These are phyloP conservation scores for Pichia eremophila DNA, from an alignment of 805 yeast genomes.

Conservation along the genomic window DNA sequence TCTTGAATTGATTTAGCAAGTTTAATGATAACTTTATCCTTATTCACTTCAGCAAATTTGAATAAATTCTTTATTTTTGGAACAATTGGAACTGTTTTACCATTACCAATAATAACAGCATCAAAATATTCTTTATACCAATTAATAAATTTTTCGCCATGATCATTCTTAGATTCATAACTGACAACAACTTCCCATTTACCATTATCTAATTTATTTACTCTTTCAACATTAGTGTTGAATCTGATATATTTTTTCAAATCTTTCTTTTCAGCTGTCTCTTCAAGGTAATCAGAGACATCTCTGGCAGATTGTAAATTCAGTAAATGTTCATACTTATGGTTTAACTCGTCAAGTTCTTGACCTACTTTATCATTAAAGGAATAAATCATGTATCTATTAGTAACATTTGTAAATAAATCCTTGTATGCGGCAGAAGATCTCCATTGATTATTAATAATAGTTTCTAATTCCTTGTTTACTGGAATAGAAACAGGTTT, in stretches of 20 bases:
- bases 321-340: conserved; percentile 8
- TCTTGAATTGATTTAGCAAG: conserved; percentile 49
- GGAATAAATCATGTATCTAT: conserved; percentile 31
- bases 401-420: conserved; percentile 35
- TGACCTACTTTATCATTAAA: conserved; percentile 17
- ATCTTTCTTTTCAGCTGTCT: conserved; percentile 15
- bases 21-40: conserved; percentile 34
- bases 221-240: conserved; percentile 33
- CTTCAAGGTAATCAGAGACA: conserved; percentile 12
- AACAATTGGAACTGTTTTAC: conserved; percentile 50
- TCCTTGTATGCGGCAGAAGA: conserved; percentile 29
- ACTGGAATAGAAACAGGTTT: conserved; percentile 21
- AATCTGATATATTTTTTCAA: conserved; percentile 29
- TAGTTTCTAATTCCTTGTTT: not conserved
- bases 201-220: conserved; percentile 20
- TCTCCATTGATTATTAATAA: conserved; percentile 26
- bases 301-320: conserved; percentile 23
- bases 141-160: conserved; percentile 4
- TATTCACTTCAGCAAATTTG: conserved; percentile 30
- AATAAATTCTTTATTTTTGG: conserved; percentile 33
- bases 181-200: conserved; percentile 29
- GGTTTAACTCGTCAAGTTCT: conserved; percentile 3
- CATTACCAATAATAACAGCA: conserved; percentile 54
- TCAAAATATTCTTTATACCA: conserved; percentile 46
- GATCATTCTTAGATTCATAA: conserved; percentile 8